Conservation (phyloP, 2,329 filamentous ascomycete genomes). For the Ophiostoma sp. region DNA sequence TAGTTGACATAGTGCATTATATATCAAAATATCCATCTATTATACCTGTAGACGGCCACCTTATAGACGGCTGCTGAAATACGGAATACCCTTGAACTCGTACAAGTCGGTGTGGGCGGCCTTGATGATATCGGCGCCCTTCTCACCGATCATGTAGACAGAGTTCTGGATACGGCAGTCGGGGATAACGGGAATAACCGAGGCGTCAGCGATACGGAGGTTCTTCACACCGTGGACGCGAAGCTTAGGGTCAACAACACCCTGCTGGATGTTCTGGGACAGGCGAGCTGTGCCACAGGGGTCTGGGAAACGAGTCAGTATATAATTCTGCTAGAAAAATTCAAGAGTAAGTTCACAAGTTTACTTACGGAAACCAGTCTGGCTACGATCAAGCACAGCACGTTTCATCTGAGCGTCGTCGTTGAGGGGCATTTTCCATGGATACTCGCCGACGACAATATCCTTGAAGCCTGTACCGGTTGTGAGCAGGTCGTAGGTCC, state of each 20-base stretch:
- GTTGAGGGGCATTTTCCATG: slow-evolving; percentile 59
- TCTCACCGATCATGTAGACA: slow-evolving; percentile 44
- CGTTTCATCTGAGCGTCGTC: slow-evolving; percentile 58
- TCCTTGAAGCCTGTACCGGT: slow-evolving; percentile 59
- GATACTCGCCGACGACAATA: slow-evolving; percentile 55
- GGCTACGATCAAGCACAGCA: slow-evolving; percentile 55
- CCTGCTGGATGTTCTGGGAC: slow-evolving; percentile 46
- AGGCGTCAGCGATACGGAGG: slow-evolving; percentile 50
- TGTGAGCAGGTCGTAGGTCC: slow-evolving; percentile 57
- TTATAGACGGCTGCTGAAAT: too few species aligned
- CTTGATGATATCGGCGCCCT: slow-evolving; percentile 18
- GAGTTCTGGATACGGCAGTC: slow-evolving; percentile 50
- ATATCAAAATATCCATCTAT: too few species aligned
- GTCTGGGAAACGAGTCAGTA: too few species aligned
- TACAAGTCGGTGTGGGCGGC: slow-evolving; percentile 32
- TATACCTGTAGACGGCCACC: too few species aligned
- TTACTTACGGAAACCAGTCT: slow-evolving; percentile 53
- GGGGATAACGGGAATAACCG: slow-evolving; percentile 49
- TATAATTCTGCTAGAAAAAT: too few species aligned
- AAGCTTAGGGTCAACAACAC: slow-evolving; percentile 47
- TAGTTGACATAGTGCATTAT: too few species aligned
- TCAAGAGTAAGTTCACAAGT: too few species aligned
- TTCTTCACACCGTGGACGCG: slow-evolving; percentile 48
- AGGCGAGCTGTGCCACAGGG: slow-evolving; percentile 48
- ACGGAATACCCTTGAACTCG: too few species aligned